Evolutionary conservation across 2,329 filamentous ascomycete species (phyloP).

Genomic region (Xylariomycetidae sp.): DNA sequence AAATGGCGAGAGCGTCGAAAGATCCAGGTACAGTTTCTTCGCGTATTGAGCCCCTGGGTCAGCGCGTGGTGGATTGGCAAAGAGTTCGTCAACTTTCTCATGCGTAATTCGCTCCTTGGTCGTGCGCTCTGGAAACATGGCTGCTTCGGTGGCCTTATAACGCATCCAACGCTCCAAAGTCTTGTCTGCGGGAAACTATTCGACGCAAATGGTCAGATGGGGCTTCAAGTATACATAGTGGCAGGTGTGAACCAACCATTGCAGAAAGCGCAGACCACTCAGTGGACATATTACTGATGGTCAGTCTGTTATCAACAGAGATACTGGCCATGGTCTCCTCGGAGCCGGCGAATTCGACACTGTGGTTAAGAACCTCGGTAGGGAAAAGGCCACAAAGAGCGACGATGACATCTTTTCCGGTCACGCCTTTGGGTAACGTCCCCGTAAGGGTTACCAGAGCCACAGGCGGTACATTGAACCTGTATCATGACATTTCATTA

Average conservation of each 20-base stretch:
- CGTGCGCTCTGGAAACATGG: slow-evolving; percentile 51
- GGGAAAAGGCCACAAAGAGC: slow-evolving; percentile 82
- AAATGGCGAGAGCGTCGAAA: slow-evolving; percentile 78
- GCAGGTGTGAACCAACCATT: slow-evolving; percentile 7
- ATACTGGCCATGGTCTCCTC: slow-evolving; percentile 72
- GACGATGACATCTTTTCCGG: slow-evolving; percentile 91
- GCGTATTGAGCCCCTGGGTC: slow-evolving; percentile 77
- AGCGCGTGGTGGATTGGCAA: slow-evolving; percentile 60
- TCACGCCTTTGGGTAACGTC: slow-evolving; percentile 70
- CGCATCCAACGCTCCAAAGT: slow-evolving; percentile 70
- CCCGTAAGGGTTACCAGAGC: slow-evolving; percentile 77
- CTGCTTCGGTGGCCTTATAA: slow-evolving; percentile 67
- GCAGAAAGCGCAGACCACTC: slow-evolving; percentile 70
- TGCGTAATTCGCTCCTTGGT: slow-evolving; percentile 64
- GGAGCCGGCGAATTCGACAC: slow-evolving; percentile 80
- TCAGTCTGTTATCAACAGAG: slow-evolving; percentile 66
- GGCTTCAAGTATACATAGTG: background rate
- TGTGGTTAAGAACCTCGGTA: slow-evolving; percentile 86
- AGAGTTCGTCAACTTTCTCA: slow-evolving; percentile 65
- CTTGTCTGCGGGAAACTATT: slow-evolving; percentile 65
- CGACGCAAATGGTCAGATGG: background rate
- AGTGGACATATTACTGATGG: slow-evolving; percentile 76
- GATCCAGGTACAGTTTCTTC: slow-evolving; percentile 76
- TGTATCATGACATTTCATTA: too few species aligned
- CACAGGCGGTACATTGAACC: slow-evolving; percentile 83